These are phyloP conservation scores for Clitocybe nebularis DNA, from an alignment of 1,284 basidiomycete genomes.

Conservation along the genomic window DNA sequence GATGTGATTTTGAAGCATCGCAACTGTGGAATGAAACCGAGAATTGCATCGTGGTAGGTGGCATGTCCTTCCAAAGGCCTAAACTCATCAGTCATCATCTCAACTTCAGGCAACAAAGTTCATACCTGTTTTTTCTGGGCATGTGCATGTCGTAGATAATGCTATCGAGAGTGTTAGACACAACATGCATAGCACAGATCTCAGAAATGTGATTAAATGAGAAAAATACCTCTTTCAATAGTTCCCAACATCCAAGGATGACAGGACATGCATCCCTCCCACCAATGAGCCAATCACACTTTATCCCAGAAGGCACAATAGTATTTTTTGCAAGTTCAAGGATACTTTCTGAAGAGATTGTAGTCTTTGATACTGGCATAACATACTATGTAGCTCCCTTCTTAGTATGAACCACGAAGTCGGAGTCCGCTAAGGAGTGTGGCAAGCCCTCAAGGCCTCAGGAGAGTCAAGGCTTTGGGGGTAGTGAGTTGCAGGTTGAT, in stretches of 20 bases:
- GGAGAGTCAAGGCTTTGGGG: too few species aligned
- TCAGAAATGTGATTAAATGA: neutral
- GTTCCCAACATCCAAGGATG: constrained; percentile 18
- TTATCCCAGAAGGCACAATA: constrained; percentile 13
- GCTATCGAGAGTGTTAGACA: constrained; percentile 5
- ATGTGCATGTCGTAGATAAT: constrained; percentile 8
- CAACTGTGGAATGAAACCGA: constrained; percentile 12
- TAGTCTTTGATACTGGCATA: constrained; percentile 16
- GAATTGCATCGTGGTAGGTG: constrained; percentile 18
- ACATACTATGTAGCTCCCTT: constrained; percentile 11
- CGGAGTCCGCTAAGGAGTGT: constrained; percentile 18
- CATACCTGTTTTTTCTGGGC: constrained; percentile 9
- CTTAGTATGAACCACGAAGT: constrained; percentile 9
- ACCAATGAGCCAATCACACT: constrained; percentile 21
- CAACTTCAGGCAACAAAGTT: neutral
- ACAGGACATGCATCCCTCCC: constrained; percentile 17
- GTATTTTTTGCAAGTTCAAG: constrained; percentile 16
- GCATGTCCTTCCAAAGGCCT: constrained; percentile 8
- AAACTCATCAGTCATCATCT: neutral
- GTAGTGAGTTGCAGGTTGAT: too few species aligned
- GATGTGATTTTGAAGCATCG: constrained; percentile 17
- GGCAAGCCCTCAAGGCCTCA: too few species aligned
- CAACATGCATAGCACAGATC: neutral
- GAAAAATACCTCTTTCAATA: constrained; percentile 16
- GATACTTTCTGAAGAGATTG: constrained; percentile 17